A percentile compares a stretch with the other conserved stretches of the same genome.
Conservation (phyloP, 1,139 yeast genomes). For the Scheffersomyces titani region DNA sequence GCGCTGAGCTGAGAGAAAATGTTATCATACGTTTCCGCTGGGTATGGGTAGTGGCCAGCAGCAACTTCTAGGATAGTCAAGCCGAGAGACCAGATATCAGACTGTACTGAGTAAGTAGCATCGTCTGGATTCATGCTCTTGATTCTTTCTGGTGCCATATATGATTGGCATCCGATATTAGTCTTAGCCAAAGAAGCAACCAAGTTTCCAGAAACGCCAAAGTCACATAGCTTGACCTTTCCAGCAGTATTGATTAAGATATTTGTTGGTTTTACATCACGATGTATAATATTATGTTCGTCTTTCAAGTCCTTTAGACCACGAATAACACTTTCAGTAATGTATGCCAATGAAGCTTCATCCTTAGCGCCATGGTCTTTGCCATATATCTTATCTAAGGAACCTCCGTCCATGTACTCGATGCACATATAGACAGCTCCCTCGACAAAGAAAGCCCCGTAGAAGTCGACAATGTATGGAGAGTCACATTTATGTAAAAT, state of each 20-base stretch:
- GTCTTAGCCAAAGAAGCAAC: constrained; percentile 96
- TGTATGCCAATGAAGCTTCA: constrained; percentile 71
- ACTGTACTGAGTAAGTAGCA: constrained; percentile 85
- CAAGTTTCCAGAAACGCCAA: constrained; percentile 93
- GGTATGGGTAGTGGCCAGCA: constrained; percentile 90
- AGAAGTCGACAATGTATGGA: constrained; percentile 90
- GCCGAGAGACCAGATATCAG: constrained; percentile 96
- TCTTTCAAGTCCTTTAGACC: constrained; percentile 86
- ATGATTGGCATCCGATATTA: constrained; percentile 96
- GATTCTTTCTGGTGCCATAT: constrained; percentile 99
- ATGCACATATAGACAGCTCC: constrained; percentile 99
- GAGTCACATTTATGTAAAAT: constrained; percentile 88
- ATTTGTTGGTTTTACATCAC: constrained; percentile 97
- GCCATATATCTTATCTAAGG: constrained; percentile 82
- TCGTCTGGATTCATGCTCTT: constrained; percentile 60
- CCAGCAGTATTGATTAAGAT: constrained; percentile 81
- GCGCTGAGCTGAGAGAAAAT: constrained; percentile 93
- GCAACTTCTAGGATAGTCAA: constrained; percentile 87
- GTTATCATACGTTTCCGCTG: constrained; percentile 88
- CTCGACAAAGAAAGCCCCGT: constrained; percentile 95
- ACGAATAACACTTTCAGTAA: constrained; percentile 76
- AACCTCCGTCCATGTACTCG: constrained; percentile 98
- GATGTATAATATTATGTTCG: constrained; percentile 86
- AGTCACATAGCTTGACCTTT: constrained; percentile 89
- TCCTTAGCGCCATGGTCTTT: constrained; percentile 74